Percentiles rank a stretch among this genome's conserved stretches.
Conservation (phyloP, 805 yeast genomes). For the Wickerhamomyces sydowiorum region DNA sequence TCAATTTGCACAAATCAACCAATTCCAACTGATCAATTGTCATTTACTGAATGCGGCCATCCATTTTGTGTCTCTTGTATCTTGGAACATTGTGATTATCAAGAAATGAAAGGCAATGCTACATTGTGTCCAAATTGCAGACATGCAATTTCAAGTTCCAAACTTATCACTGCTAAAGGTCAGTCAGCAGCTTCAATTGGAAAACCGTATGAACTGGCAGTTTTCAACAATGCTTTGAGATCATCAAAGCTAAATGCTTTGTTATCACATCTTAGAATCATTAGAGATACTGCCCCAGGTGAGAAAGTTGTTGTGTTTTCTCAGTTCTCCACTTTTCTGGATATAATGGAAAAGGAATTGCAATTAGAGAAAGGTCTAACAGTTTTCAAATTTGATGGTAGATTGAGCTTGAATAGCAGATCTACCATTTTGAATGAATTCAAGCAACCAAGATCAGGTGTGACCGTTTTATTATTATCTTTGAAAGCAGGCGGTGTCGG, state of each 20-base stretch:
- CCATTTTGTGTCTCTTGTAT: constrained; percentile 71
- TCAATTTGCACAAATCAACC: constrained; percentile 77
- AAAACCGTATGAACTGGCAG: constrained; percentile 12
- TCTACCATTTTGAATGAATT: constrained; percentile 56
- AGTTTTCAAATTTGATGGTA: constrained; percentile 77
- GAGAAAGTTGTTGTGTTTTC: constrained; percentile 85
- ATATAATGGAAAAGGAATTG: constrained; percentile 63
- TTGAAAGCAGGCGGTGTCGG: constrained; percentile 96
- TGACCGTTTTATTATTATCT: constrained; percentile 58
- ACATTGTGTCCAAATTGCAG: constrained; percentile 79
- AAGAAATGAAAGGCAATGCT: constrained; percentile 36
- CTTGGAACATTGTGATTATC: constrained; percentile 68
- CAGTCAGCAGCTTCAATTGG: constrained; percentile 16
- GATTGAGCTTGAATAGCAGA: constrained; percentile 62
- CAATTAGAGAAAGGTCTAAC: constrained; percentile 40
- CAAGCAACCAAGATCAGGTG: constrained; percentile 24
- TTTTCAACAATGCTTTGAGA: constrained; percentile 30
- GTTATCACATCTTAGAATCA: constrained; percentile 46
- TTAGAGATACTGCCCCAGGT: constrained; percentile 51
- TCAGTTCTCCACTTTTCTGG: constrained; percentile 81
- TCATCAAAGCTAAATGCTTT: constrained; percentile 75
- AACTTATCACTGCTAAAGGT: constrained; percentile 27
- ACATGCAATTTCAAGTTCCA: constrained; percentile 42
- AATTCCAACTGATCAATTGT: constrained; percentile 44
- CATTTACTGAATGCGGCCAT: constrained; percentile 78